Conservation (phyloP, 805 yeast species). For the Hanseniaspora occidentalis region DNA sequence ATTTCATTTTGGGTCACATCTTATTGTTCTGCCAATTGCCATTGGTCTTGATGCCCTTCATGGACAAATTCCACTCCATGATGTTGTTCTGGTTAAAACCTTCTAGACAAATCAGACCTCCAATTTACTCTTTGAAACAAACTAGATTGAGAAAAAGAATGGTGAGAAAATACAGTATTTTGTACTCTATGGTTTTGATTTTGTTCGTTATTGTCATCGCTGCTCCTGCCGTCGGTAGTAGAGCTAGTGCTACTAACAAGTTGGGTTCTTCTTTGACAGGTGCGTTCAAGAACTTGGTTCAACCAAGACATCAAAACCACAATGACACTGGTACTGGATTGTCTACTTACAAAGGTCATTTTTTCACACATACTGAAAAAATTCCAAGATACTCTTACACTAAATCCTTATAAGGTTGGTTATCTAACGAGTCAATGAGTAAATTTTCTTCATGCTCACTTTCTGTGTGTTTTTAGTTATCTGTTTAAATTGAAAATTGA, state of each 20-base stretch:
- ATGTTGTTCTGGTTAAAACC: constrained; percentile 99
- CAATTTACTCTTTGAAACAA: constrained; percentile 93
- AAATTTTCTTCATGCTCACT: too few relatives aligned
- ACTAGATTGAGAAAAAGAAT: constrained; percentile 93
- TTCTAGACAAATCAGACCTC: constrained; percentile 92
- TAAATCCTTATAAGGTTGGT: too few relatives aligned
- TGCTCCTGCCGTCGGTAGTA: constrained; percentile 85
- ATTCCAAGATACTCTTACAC: constrained; percentile 38
- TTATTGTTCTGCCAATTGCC: constrained; percentile 85
- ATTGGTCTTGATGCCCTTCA: constrained; percentile 64
- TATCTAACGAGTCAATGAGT: too few relatives aligned
- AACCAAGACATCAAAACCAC: constrained; percentile 71
- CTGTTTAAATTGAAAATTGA: too few relatives aligned
- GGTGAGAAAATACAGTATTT: constrained; percentile 82
- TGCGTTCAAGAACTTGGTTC: constrained; percentile 59
- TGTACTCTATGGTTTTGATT: constrained; percentile 60
- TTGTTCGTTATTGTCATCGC: constrained; percentile 66
- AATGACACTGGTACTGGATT: constrained; percentile 63
- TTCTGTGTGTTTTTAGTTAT: too few relatives aligned
- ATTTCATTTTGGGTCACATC: constrained; percentile 85
- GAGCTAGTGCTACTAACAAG: constrained; percentile 29
- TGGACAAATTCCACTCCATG: constrained; percentile 96
- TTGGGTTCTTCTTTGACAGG: constrained; percentile 25
- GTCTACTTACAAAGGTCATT: constrained; percentile 24
- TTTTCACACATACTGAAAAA: constrained; percentile 39